A percentile compares a stretch with the other conserved stretches of the same genome.
Conservation (phyloP, 148 eudicot species). For the Suaeda aralocaspica region DNA sequence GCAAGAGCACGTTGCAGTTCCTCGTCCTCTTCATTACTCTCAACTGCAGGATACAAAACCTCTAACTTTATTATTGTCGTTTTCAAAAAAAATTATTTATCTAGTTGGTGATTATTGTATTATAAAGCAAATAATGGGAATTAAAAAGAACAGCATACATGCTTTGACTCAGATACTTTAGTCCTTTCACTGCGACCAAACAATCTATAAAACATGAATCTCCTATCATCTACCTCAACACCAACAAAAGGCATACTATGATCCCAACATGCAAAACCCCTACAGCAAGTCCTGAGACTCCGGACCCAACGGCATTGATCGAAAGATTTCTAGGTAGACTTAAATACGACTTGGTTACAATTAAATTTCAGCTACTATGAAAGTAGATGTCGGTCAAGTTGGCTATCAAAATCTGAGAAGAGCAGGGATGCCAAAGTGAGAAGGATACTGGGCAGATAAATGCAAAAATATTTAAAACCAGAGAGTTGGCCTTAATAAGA, state of each 20-base stretch:
- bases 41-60: slow-evolving; percentile 32
- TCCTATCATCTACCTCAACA: too few relatives aligned
- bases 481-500: not conserved
- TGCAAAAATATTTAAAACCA: not conserved
- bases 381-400: not conserved
- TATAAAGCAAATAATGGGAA: not conserved
- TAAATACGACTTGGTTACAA: not conserved
- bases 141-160: not conserved
- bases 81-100: too few relatives aligned
- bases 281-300: too few relatives aligned
- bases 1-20: slow-evolving; percentile 70
- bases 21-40: slow-evolving; percentile 56
- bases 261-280: too few relatives aligned
- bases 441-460: not conserved
- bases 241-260: too few relatives aligned
- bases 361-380: not conserved
- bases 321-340: not conserved
- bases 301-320: too few relatives aligned
- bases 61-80: not conserved
- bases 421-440: not conserved
- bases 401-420: not conserved
- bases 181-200: not conserved
- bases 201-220: too few relatives aligned
- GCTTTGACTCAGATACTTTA: not conserved
- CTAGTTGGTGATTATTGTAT: not conserved